Evolutionary conservation across 2,329 filamentous ascomycete species (phyloP), one percentile per base, ranked within the genome.

Genomic region (Colletotrichum orbiculare): DNA sequence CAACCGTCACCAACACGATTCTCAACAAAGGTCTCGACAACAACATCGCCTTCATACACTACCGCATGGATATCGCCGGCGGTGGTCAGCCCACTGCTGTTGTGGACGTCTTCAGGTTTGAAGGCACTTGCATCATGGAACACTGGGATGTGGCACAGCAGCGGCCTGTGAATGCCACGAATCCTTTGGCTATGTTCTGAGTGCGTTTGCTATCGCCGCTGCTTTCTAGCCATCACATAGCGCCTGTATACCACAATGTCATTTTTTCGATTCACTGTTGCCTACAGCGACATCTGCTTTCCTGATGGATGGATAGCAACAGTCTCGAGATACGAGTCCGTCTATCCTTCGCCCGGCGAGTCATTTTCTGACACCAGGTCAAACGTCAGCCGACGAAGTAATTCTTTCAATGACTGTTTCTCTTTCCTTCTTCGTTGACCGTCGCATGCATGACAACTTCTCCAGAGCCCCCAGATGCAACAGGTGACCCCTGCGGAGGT

Each of bases 61-160:
- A 58, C 17, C 60, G 60, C 9, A 55, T 67, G 64, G 64, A 67
- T 15, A 25, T 60, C 3, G 33, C 41, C 1, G 50, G 39, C 12
- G 64, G 60, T 6, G 46, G 43, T 2, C 39, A 55, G 33, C 60
- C 55, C 1, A 43, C 33, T 6, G 67, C 64, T 4, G 43, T 68
- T 8, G 64, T 64, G 12, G 67, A 68, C 12, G 49, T 68, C 5
- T 67, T 67, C 17, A 60, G 67, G 25, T 57, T 68, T 45, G 33
- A 68, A 13, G 67, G 67, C 13, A 61, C 64, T 34, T 68, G 67
- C 47, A 67, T 68, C 34, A 56, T 63, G 46, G 64, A 68, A 41
- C 67, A 68, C 15, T 68, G 67, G 67, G 67, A 68, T 10, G 64
- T 67, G 15, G 47, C 41, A n/a, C 55, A 64, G 48, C 54, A 58